These are phyloP conservation scores for Penicillium crystallinum DNA, from an alignment of 495 filamentous ascomycete species.

Conservation along the genomic window DNA sequence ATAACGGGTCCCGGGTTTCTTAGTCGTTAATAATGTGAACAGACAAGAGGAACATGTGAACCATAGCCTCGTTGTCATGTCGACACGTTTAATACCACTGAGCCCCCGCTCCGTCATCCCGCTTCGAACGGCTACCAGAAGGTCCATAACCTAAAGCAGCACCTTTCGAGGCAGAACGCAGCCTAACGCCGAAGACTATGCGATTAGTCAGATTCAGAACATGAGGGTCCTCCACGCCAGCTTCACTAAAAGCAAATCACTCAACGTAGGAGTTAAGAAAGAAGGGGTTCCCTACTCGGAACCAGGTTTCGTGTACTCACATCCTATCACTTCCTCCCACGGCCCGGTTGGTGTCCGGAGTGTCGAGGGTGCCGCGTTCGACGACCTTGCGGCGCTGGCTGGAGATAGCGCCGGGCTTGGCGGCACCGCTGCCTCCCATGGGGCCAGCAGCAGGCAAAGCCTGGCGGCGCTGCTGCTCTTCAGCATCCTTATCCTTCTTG, in stretches of 20 bases:
- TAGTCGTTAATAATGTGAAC: constrained; percentile 21
- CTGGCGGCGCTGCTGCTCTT: constrained; percentile 63
- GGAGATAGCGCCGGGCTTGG: constrained; percentile 67
- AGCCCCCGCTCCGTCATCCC: constrained; percentile 56
- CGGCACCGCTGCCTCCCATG: constrained; percentile 53
- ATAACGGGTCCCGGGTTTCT: constrained; percentile 32
- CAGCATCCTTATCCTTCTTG: constrained; percentile 69
- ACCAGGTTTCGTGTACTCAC: constrained; percentile 83
- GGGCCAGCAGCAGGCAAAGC: constrained; percentile 56
- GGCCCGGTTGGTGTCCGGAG: constrained; percentile 80
- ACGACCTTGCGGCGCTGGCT: constrained; percentile 81
- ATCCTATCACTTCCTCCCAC: constrained; percentile 95
- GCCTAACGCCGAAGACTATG: constrained; percentile 89
- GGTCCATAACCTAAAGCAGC: constrained; percentile 64
- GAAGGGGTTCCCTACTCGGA: constrained; percentile 85
- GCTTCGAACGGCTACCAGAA: constrained; percentile 71
- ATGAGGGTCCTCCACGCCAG: constrained; percentile 67
- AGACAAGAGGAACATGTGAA: constrained; percentile 15
- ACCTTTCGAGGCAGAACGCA: constrained; percentile 88
- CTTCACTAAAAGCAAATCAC: constrained; percentile 69
- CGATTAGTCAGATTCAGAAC: constrained; percentile 76
- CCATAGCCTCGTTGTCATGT: constrained; percentile 26
- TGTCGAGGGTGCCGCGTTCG: constrained; percentile 67
- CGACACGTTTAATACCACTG: constrained; percentile 57
- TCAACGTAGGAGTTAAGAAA: constrained; percentile 63